Evolutionary conservation across 2,329 filamentous ascomycete species (phyloP).

Genomic region (Botryosphaeria agaves): DNA sequence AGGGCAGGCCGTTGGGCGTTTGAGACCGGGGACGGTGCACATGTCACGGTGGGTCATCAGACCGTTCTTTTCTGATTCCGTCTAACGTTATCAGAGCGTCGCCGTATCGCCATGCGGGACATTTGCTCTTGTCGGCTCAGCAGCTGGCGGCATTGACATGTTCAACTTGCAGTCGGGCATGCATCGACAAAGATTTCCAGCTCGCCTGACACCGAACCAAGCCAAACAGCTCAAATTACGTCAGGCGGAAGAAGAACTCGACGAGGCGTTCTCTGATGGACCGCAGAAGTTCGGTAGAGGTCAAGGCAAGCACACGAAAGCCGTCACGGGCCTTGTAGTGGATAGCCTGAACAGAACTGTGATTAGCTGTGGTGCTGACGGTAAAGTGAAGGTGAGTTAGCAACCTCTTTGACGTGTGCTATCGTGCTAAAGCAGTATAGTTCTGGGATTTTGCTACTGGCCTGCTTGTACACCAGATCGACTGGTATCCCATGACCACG

Average conservation of each 20-base stretch:
- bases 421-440: slow-evolving; percentile 14
- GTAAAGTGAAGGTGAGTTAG: slow-evolving; percentile 54
- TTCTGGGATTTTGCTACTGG: slow-evolving; percentile 95
- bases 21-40: slow-evolving; percentile 64
- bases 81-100: slow-evolving; percentile 42
- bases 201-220: slow-evolving; percentile 58
- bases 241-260: slow-evolving; percentile 39
- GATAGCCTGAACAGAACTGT: slow-evolving; percentile 79
- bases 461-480: slow-evolving; percentile 58
- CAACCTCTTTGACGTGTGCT: neutral
- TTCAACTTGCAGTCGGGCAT: slow-evolving; percentile 91
- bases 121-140: slow-evolving; percentile 80
- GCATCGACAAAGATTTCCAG: slow-evolving; percentile 76
- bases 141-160: slow-evolving; percentile 72
- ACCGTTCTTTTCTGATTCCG: neutral
- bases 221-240: slow-evolving; percentile 57
- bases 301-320: slow-evolving; percentile 58
- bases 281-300: slow-evolving; percentile 26
- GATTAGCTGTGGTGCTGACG: slow-evolving; percentile 76
- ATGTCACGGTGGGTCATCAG: slow-evolving; percentile 38
- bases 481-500: slow-evolving; percentile 63
- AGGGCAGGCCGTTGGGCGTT: slow-evolving; percentile 87
- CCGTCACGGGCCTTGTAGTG: slow-evolving; percentile 72
- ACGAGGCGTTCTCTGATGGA: slow-evolving; percentile 24
- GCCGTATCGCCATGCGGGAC: slow-evolving; percentile 83